Evolutionary conservation across 164 flowering plant genomes (phyloP).

Genomic region (Annona squamosa): DNA sequence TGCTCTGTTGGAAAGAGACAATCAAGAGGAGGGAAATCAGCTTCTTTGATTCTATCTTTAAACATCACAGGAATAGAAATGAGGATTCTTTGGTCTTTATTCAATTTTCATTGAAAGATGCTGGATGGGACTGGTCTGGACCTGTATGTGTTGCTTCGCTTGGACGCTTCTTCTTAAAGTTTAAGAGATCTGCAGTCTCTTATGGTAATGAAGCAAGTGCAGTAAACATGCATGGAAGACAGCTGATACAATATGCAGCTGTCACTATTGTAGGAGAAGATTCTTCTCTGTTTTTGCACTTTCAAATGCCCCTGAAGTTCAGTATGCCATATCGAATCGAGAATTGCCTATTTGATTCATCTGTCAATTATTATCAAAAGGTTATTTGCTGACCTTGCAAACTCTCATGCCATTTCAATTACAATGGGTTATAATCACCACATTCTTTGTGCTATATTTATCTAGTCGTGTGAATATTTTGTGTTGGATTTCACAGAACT

Average conservation of each 20-base stretch:
- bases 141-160: conserved; percentile 85
- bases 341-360: conserved; percentile 49
- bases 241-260: conserved; percentile 40
- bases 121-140: conserved; percentile 72
- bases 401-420: neutral
- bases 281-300: conserved; percentile 61
- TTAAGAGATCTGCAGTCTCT: conserved; percentile 33
- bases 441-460: neutral
- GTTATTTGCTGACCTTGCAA: conserved; percentile 24
- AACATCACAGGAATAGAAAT: conserved; percentile 50
- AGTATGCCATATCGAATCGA: conserved; percentile 78
- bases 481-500: conserved; percentile 42
- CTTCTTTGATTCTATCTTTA: conserved; percentile 52
- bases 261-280: conserved; percentile 76
- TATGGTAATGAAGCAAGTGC: conserved; percentile 24
- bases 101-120: conserved; percentile 49
- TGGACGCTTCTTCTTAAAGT: conserved; percentile 80
- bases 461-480: neutral
- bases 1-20: conserved; percentile 34
- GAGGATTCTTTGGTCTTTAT: conserved; percentile 45
- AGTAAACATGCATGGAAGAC: conserved; percentile 15
- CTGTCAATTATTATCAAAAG: conserved; percentile 83
- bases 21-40: conserved; percentile 40
- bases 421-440: conserved; percentile 3
- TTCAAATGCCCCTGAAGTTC: conserved; percentile 47